phyloP scores from a whole-genome alignment of 371 early-diverging fungal genomes.

The Mucor racemosus region DNA sequence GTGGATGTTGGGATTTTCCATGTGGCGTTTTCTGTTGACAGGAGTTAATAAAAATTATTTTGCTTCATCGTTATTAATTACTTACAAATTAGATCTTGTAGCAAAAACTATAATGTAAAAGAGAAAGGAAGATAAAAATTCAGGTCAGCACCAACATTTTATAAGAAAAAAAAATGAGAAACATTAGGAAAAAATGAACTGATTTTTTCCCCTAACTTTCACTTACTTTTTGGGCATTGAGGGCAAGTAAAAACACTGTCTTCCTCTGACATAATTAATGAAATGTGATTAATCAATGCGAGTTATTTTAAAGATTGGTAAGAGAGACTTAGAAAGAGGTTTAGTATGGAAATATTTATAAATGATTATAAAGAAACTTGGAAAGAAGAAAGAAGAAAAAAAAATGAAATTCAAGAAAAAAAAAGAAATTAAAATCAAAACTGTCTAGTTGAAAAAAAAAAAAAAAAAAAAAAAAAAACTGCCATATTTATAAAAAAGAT shows the following conservation, averaged over 20 bases:
- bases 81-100: constrained; percentile 54
- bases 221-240: constrained; percentile 32
- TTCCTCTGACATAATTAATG: constrained; percentile 3
- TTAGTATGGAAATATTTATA: neutral
- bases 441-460: too few relatives aligned
- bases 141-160: constrained; percentile 1
- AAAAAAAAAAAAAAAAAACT: constrained; percentile 2
- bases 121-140: constrained; percentile 1
- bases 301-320: neutral
- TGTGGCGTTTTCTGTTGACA: constrained; percentile 40
- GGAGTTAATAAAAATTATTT: neutral
- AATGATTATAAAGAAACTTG: neutral
- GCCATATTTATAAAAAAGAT: constrained; percentile 1
- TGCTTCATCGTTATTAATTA: constrained; percentile 7
- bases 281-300: neutral
- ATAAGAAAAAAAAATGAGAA: neutral
- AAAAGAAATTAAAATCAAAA: constrained; percentile 3
- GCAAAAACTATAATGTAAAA: constrained; percentile 42
- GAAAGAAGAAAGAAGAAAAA: constrained; percentile 1
- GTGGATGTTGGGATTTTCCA: constrained; percentile 46
- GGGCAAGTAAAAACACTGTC: constrained; percentile 11
- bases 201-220: neutral
- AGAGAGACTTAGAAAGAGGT: neutral
- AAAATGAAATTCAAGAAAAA: neutral
- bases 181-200: neutral